Evolutionary conservation across 148 eudicot species (phyloP), one percentile per base, ranked within the genome.

Genomic region (Drosera capensis): DNA sequence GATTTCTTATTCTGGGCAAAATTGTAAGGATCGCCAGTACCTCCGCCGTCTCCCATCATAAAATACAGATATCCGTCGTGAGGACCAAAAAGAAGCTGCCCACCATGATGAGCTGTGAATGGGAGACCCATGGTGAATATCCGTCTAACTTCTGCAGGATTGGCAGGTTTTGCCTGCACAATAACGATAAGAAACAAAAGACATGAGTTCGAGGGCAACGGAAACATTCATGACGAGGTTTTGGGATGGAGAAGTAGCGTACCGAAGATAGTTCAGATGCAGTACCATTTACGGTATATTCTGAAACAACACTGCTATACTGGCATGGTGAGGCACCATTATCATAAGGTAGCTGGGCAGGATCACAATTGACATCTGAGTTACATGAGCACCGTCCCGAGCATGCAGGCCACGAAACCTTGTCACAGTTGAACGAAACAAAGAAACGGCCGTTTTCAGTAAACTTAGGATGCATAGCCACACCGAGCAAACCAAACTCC

Each of bases 31-130:
- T 78, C 93, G 3, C 82, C 96, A 7, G 20, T 22, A 11, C 68
- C 59, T 39, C 95, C 96, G n/a, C 96, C 96, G 37, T 86, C 96
- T 20, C 93, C 96, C 87, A 78, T 86, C 93, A 79, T 75, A 8
- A 81, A 78, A 67, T 86, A 86, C 24, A 86, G 58, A 60, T 78
- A 70, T 30, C 87, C 87, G 65, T 86, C 96, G 28, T 42, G 14
- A 0, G 96, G 94, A 25, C 96, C 93, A 64, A 86, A 76, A 48
- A 86, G 70, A 55, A 86, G 82, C 43, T 86, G 96, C 40, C 96
- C 94, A 19, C 56, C 93, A 34, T 86, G 96, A 57, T 79, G 96
- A 39, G 65, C 23, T 40, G 96, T 79, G 56, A 69, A 86, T 8
- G 94, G 94, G 46, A 86, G 75, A 0, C 94, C 96, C 77, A 86